These are phyloP conservation scores for Aspergillus tubingensis DNA, from an alignment of 2,329 filamentous ascomycete genomes.

Conservation along the genomic window DNA sequence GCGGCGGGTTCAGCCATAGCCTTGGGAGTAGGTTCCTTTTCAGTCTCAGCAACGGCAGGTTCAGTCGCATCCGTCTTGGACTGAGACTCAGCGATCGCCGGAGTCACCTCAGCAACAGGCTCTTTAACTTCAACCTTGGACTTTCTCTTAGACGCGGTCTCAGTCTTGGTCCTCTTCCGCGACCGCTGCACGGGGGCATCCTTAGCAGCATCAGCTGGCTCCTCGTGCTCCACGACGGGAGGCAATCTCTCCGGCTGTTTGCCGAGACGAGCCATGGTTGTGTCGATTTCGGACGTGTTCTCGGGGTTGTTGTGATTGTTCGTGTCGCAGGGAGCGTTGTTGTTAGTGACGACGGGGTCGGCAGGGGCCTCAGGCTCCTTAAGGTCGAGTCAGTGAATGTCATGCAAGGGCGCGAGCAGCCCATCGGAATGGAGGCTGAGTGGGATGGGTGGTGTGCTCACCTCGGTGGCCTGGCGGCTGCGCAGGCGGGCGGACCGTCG, in stretches of 20 bases:
- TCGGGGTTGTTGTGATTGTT: neutral
- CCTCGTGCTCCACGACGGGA: slow-evolving; percentile 51
- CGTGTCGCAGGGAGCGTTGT: neutral
- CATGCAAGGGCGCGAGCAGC: neutral
- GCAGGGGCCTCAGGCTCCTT: slow-evolving; percentile 27
- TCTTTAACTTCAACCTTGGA: neutral
- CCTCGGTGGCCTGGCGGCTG: slow-evolving; percentile 36
- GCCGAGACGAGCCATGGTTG: slow-evolving; percentile 3
- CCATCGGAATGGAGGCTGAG: neutral
- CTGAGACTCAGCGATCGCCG: neutral
- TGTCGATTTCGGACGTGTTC: slow-evolving; percentile 11
- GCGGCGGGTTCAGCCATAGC: neutral
- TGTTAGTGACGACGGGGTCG: slow-evolving; percentile 13
- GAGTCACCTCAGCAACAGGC: neutral
- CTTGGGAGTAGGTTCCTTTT: neutral
- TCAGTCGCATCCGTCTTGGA: slow-evolving; percentile 4
- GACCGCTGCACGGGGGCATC: neutral
- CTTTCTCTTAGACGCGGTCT: neutral
- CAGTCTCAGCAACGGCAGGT: neutral
- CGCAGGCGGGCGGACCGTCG: slow-evolving; percentile 46
- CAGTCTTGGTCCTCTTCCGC: neutral
- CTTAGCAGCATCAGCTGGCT: slow-evolving; percentile 38
- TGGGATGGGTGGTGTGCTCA: slow-evolving; percentile 24
- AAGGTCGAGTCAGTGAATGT: neutral
- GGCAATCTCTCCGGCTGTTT: slow-evolving; percentile 34